Evolutionary conservation across 805 yeast genomes (phyloP).

Genomic region (Monosporozyma yasuniensis): DNA sequence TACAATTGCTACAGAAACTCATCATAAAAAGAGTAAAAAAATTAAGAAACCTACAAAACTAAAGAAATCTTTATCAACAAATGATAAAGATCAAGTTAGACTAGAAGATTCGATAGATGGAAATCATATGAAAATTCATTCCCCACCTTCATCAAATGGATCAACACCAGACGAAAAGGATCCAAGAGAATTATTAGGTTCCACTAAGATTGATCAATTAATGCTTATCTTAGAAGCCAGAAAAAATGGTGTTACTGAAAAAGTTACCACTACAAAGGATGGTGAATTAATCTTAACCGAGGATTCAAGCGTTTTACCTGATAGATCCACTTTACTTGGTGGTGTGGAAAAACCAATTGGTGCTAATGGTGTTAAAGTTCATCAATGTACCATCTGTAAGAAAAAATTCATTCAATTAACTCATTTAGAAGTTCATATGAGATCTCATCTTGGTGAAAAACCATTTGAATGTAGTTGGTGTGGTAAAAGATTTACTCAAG

Average conservation of each 20-base stretch:
- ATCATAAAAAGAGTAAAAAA: neutral
- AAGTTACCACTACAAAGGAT: conserved; percentile 55
- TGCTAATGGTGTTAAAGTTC: conserved; percentile 38
- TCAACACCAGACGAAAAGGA: conserved; percentile 29
- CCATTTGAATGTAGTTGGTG: conserved; percentile 77
- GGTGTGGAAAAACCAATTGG: conserved; percentile 62
- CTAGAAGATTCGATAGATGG: neutral
- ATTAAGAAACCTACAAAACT: neutral
- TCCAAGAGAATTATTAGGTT: conserved; percentile 67
- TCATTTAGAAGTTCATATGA: conserved; percentile 79
- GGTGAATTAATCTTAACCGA: conserved; percentile 55
- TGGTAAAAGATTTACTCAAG: conserved; percentile 77
- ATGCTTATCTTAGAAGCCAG: conserved; percentile 89
- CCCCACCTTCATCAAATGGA: neutral
- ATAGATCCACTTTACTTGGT: conserved; percentile 61
- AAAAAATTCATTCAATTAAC: conserved; percentile 81
- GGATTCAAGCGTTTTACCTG: conserved; percentile 43
- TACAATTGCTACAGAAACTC: neutral
- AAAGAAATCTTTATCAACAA: neutral
- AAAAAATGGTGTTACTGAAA: conserved; percentile 60
- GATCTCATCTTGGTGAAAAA: conserved; percentile 80
- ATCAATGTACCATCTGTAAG: conserved; percentile 67
- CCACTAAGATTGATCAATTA: conserved; percentile 82
- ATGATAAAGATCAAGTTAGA: neutral
- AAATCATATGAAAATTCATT: neutral